Percentiles rank a stretch among this genome's conserved stretches.
Evolutionary conservation across 805 yeast species (phyloP).

Genomic region (Candida dajiaensis): DNA sequence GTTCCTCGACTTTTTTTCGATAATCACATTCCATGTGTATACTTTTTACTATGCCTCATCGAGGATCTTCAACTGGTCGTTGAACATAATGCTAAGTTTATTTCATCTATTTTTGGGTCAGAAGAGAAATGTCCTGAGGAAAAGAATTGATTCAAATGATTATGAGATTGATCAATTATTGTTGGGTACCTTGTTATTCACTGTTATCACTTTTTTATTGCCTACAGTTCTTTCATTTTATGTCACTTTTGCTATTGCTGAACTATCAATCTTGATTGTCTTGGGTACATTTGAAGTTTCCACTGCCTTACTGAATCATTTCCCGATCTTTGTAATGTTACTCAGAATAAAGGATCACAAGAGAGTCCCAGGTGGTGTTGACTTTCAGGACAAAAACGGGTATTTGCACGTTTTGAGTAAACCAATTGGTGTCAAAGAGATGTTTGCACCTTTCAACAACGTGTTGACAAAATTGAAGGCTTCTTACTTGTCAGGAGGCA

Average conservation of each 20-base stretch:
- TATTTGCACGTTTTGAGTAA: conserved; percentile 32
- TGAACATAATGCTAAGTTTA: conserved; percentile 60
- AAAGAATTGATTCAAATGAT: conserved; percentile 79
- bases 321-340: conserved; percentile 80
- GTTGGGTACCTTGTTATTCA: conserved; percentile 83
- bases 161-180: conserved; percentile 83
- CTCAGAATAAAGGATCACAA: conserved; percentile 75
- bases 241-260: conserved; percentile 56
- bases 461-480: conserved; percentile 34
- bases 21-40: conserved; percentile 65
- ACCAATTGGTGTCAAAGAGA: conserved; percentile 37
- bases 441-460: conserved; percentile 43
- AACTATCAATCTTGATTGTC: conserved; percentile 43
- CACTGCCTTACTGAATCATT: conserved; percentile 67
- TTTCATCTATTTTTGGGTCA: conserved; percentile 86
- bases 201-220: conserved; percentile 65
- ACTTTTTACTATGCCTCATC: conserved; percentile 77
- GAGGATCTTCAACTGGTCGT: conserved; percentile 71
- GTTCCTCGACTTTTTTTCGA: conserved; percentile 54
- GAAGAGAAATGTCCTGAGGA: conserved; percentile 75
- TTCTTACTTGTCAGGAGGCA: conserved; percentile 37
- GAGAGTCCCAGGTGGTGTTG: conserved; percentile 58
- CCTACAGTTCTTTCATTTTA: conserved; percentile 91
- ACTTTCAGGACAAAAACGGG: conserved; percentile 16
- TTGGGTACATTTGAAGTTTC: conserved; percentile 51